These are phyloP conservation scores for Neurospora sp. DNA, from an alignment of 495 filamentous ascomycete species.

Conservation along the genomic window DNA sequence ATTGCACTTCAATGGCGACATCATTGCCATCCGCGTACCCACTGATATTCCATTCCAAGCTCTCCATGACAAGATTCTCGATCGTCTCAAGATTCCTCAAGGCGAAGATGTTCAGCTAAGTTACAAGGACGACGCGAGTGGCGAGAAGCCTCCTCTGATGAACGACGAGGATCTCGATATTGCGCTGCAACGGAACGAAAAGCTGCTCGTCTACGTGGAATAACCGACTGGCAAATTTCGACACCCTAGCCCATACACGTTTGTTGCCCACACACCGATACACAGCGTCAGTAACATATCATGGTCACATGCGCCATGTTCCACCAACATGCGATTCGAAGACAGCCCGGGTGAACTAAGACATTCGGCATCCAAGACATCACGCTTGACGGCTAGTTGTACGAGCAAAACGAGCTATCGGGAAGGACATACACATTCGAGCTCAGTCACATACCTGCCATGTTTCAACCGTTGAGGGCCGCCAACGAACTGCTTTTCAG, in stretches of 20 bases:
- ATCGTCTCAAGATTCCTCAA: conserved; percentile 57
- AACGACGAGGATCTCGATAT: conserved; percentile 71
- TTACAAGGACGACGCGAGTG: conserved; percentile 79
- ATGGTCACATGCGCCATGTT: background rate
- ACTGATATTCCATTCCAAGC: conserved; percentile 65
- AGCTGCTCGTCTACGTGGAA: conserved; percentile 72
- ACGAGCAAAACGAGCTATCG: background rate
- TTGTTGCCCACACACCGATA: background rate
- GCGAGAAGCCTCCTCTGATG: conserved; percentile 59
- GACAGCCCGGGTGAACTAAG: background rate
- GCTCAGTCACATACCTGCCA: background rate
- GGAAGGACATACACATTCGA: background rate
- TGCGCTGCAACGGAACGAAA: conserved; percentile 74
- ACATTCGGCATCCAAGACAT: background rate
- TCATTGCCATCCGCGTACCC: conserved; percentile 83
- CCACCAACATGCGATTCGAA: background rate
- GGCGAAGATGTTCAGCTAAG: conserved; percentile 62
- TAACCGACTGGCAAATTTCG: conserved; percentile 2
- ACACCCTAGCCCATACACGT: background rate
- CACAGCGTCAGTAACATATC: background rate
- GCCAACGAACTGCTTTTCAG: background rate
- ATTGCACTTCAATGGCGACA: conserved; percentile 80
- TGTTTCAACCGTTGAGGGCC: background rate
- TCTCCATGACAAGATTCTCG: conserved; percentile 70
- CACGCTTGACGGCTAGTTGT: background rate